Base-by-base conservation (phyloP, 106 monocot species). In the Chionographis japonica region DNA sequence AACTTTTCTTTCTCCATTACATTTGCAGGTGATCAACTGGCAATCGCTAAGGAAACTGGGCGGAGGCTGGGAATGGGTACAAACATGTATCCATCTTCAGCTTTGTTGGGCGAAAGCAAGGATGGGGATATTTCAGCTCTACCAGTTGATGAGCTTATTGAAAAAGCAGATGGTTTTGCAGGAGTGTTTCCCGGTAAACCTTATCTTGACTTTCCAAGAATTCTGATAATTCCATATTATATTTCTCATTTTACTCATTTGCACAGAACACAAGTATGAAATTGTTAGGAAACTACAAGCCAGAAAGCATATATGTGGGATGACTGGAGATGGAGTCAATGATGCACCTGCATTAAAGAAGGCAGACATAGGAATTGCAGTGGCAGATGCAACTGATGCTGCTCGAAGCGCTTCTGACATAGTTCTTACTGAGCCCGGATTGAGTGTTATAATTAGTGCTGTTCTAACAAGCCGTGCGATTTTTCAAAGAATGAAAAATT, bases 271-370 rank as follows among this genome's bases (percentile, higher is more conserved):
- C 43, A 74, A 74, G 52, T 74, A 74, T 58, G 74, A 74, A 66
- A 74, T 74, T 50, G 74, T 74, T n/a, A 43, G 49, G 49, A 66
- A 57, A 67, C 56, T 74, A 16, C 74, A 74, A 74, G 57, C 66
- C 17, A 66, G 74, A 38, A 66, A 74, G 66, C 74, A 74, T 66
- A 66, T 74, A 12, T 74, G 74, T 74, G 74, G 74, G 19, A 74
- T 74, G 74, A 74, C 74, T 67, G 74, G 74, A 42, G 74, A 74
- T 74, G 74, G 74, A n/a, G 74, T 74, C 12, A 74, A 74, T 67
- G 74, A 74, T 74, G 74, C 74, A 59, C 74, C 74, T 58, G 74
- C 74, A 58, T 37, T 74, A 17, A 74, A 74, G 66, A 74, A 58
- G 51, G 74, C 74, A 39, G 74, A 74, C 39, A 74, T 74, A 20